A percentile compares a stretch with the other conserved stretches of the same genome.
Conservation (phyloP, 371 early-diverging fungal species). For the Mucor circinelloides region DNA sequence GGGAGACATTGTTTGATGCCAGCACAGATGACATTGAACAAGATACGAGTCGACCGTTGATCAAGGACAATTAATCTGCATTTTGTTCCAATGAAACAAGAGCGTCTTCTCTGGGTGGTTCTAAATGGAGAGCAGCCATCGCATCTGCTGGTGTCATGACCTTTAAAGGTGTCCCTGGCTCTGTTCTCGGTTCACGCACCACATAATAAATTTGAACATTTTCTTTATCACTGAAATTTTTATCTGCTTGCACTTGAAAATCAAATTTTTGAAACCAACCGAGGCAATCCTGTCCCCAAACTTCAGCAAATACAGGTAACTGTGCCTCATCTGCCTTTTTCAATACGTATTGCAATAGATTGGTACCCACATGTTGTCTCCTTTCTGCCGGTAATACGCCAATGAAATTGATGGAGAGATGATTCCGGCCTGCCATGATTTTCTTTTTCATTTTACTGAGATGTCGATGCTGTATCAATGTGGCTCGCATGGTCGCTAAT, state of each 20-base stretch:
- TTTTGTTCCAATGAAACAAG: neutral
- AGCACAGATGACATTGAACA: conserved; percentile 17
- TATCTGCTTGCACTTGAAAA: conserved; percentile 16
- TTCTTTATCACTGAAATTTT: conserved; percentile 12
- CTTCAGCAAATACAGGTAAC: conserved; percentile 34
- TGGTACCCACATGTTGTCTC: conserved; percentile 15
- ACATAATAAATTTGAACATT: conserved; percentile 18
- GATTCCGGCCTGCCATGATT: conserved; percentile 18
- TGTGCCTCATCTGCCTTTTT: conserved; percentile 30
- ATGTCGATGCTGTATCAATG: conserved; percentile 21
- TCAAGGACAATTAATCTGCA: neutral
- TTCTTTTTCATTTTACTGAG: conserved; percentile 19
- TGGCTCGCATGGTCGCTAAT: conserved; percentile 15
- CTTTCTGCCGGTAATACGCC: conserved; percentile 34
- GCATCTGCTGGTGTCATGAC: conserved; percentile 1
- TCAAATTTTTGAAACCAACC: conserved; percentile 25
- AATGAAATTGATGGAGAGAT: conserved; percentile 28
- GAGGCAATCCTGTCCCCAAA: conserved; percentile 20
- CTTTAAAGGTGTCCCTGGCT: conserved; percentile 3
- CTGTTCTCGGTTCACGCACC: conserved; percentile 22
- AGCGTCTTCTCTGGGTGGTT: conserved; percentile 31
- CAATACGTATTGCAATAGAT: conserved; percentile 22
- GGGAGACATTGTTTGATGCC: conserved; percentile 40
- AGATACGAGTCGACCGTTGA: neutral
- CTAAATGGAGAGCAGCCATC: conserved; percentile 17